A percentile compares a stretch with the other conserved stretches of the same genome.
These are phyloP conservation scores for Lasiodiplodia sp. DNA, from an alignment of 2,329 filamentous ascomycete species.

Conservation along the genomic window DNA sequence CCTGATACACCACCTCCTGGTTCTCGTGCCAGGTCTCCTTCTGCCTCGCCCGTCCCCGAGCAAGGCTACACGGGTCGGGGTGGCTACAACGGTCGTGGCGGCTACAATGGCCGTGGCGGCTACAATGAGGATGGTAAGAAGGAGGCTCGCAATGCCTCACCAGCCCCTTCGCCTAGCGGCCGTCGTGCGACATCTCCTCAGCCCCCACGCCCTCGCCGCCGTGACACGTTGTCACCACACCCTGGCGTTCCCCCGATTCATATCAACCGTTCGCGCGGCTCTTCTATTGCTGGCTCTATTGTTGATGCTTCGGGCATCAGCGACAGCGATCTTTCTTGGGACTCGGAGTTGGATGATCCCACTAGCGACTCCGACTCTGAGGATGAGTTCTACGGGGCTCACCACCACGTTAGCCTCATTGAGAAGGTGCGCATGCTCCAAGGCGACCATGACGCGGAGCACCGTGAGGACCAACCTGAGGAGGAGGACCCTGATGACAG, in stretches of 20 bases:
- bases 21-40: constrained; percentile 15
- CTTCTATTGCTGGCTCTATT: constrained; percentile 37
- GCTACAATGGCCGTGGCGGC: constrained; percentile 44
- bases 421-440: constrained; percentile 13
- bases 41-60: constrained; percentile 1
- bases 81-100: constrained; percentile 41
- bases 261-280: constrained; percentile 37
- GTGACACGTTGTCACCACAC: constrained; percentile 48
- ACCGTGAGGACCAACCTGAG: constrained; percentile 26
- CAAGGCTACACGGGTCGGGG: constrained; percentile 37
- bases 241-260: constrained; percentile 46
- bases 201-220: constrained; percentile 40
- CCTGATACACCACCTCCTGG: constrained; percentile 19
- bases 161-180: constrained; percentile 37
- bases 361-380: constrained; percentile 36
- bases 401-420: constrained; percentile 3
- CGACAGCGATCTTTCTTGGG: constrained; percentile 47
- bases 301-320: constrained; percentile 39
- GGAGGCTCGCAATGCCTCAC: constrained; percentile 39
- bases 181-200: constrained; percentile 37
- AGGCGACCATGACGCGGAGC: background rate
- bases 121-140: constrained; percentile 42
- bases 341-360: constrained; percentile 49
- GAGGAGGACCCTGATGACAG: constrained; percentile 49
- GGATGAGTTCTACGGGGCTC: constrained; percentile 1